phyloP scores from a whole-genome alignment of 2,329 filamentous ascomycete species.

The Tolypocladium sp. region DNA sequence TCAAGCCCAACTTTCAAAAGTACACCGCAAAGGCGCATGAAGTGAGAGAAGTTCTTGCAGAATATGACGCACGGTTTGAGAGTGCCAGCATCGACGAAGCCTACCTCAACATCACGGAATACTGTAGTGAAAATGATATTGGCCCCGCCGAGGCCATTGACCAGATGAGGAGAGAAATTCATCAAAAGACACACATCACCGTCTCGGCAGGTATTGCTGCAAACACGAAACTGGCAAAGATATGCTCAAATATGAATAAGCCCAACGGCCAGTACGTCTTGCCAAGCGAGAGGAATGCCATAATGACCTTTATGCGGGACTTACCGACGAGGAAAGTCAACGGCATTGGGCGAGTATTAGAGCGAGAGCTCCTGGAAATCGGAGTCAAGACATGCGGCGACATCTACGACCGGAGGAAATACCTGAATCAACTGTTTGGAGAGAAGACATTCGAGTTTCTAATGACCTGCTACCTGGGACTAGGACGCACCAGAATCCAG shows the following conservation, averaged over 20 bases:
- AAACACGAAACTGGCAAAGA: constrained; percentile 90
- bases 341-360: constrained; percentile 87
- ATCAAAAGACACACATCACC: constrained; percentile 70
- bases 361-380: constrained; percentile 80
- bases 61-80: constrained; percentile 88
- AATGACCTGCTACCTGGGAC: constrained; percentile 72
- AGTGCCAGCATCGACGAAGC: constrained; percentile 94
- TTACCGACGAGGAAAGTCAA: constrained; percentile 87
- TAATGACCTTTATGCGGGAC: constrained; percentile 78
- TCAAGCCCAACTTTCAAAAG: constrained; percentile 83
- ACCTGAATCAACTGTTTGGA: constrained; percentile 71
- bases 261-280: constrained; percentile 86
- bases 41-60: constrained; percentile 68
- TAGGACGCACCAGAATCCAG: constrained; percentile 77
- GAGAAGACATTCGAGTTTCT: constrained; percentile 87
- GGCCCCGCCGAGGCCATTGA: constrained; percentile 64
- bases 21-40: constrained; percentile 87
- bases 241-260: constrained; percentile 92
- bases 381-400: constrained; percentile 85
- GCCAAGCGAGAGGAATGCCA: constrained; percentile 59
- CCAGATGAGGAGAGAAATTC: constrained; percentile 69
- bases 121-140: constrained; percentile 62
- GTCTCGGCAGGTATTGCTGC: constrained; percentile 91
- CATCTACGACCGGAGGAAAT: constrained; percentile 67
- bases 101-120: constrained; percentile 88